phyloP scores from a whole-genome alignment of 192 early-diverging fungal genomes.

The Gryganskiella cystojenkinii region DNA sequence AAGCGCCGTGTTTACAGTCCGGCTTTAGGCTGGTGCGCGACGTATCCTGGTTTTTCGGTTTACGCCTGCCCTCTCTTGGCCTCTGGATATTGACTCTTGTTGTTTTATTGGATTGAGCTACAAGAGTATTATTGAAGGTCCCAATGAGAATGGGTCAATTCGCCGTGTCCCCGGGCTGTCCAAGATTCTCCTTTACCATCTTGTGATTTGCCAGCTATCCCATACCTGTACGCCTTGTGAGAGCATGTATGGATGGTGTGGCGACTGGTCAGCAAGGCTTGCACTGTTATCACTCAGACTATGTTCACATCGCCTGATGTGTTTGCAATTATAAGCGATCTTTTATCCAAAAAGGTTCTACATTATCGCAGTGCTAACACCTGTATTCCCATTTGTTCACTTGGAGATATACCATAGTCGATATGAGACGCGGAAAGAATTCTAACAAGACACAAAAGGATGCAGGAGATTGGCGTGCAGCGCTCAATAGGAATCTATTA shows the following conservation, averaged over 20 bases:
- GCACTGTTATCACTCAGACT: conserved; percentile 9
- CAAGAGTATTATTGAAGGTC: conserved; percentile 7
- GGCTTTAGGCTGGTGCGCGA: conserved; percentile 17
- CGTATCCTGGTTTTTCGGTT: conserved; percentile 7
- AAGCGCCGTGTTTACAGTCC: conserved; percentile 10
- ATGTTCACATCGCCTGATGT: conserved; percentile 3
- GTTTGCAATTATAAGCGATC: background rate
- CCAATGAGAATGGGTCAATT: conserved; percentile 15
- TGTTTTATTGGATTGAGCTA: conserved; percentile 3
- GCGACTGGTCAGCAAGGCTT: conserved; percentile 19
- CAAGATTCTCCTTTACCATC: conserved; percentile 11
- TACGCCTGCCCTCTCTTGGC: conserved; percentile 23
- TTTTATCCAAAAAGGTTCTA: background rate
- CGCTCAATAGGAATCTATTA: background rate
- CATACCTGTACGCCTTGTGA: background rate
- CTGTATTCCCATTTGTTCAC: background rate
- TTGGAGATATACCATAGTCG: background rate
- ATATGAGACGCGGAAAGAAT: background rate
- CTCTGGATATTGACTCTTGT: conserved; percentile 2
- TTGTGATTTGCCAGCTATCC: conserved; percentile 13
- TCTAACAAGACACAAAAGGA: background rate
- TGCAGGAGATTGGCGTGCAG: conserved; percentile 8
- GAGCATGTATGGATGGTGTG: conserved; percentile 16
- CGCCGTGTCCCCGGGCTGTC: conserved; percentile 14
- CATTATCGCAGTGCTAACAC: background rate